Conservation (phyloP, 2,329 filamentous ascomycete species). For the Sporothrix brunneoviolacea region DNA sequence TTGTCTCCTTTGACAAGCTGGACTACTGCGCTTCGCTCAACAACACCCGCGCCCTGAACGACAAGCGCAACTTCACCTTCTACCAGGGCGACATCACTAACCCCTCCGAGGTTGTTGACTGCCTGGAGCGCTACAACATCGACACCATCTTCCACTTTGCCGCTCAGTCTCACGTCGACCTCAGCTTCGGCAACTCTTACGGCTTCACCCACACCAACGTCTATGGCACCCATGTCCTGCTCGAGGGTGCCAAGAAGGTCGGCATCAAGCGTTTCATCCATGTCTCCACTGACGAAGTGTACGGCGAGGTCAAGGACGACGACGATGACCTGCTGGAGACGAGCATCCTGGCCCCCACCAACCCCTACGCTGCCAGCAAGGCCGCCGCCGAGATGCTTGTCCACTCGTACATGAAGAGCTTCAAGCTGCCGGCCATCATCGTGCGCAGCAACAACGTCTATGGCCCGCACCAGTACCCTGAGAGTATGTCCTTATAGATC, state of each 20-base stretch:
- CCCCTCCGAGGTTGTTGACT: slow-evolving; percentile 61
- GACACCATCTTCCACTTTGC: slow-evolving; percentile 81
- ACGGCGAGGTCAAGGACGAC: slow-evolving; percentile 69
- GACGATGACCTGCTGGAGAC: slow-evolving; percentile 66
- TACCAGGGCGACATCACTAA: slow-evolving; percentile 74
- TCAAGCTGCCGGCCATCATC: slow-evolving; percentile 72
- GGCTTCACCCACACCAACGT: slow-evolving; percentile 77
- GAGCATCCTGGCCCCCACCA: slow-evolving; percentile 70
- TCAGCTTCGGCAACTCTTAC: slow-evolving; percentile 78
- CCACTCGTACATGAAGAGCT: slow-evolving; percentile 79
- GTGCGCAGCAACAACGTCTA: slow-evolving; percentile 82
- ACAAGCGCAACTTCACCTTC: slow-evolving; percentile 67
- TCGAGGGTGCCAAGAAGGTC: slow-evolving; percentile 69
- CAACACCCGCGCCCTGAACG: slow-evolving; percentile 65
- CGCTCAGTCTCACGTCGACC: slow-evolving; percentile 76
- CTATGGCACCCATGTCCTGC: slow-evolving; percentile 73
- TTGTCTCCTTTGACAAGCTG: slow-evolving; percentile 78
- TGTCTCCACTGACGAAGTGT: slow-evolving; percentile 79
- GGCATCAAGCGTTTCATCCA: slow-evolving; percentile 70
- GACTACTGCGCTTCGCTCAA: slow-evolving; percentile 77
- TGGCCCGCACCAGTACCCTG: slow-evolving; percentile 75
- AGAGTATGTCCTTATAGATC: slow-evolving; percentile 64
- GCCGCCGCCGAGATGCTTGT: slow-evolving; percentile 80
- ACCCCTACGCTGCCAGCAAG: slow-evolving; percentile 75
- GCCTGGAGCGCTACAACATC: slow-evolving; percentile 63